A percentile compares a stretch with the other conserved stretches of the same genome.
These are phyloP conservation scores for Alternaria postmessia DNA, from an alignment of 2,329 filamentous ascomycete species.

Conservation along the genomic window DNA sequence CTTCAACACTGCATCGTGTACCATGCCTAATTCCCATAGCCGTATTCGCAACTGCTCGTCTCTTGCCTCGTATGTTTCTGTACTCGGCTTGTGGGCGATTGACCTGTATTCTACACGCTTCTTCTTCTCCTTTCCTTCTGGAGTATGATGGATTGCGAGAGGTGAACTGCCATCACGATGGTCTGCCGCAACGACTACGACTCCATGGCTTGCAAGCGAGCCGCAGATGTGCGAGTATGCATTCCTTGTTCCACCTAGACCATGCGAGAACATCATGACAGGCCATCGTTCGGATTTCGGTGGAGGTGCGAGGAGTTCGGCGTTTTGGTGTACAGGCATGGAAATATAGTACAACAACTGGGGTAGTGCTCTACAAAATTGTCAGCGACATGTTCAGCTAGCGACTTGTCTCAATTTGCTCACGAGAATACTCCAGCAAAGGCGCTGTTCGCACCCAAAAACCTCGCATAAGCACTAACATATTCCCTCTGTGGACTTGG, in stretches of 20 bases:
- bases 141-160: constrained; percentile 73
- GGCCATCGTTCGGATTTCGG: constrained; percentile 71
- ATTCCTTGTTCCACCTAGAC: constrained; percentile 80
- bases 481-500: constrained; percentile 78
- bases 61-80: constrained; percentile 71
- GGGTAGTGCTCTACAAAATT: constrained; percentile 65
- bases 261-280: constrained; percentile 85
- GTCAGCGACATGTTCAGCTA: not conserved
- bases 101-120: constrained; percentile 55
- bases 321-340: constrained; percentile 77
- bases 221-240: constrained; percentile 85
- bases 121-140: constrained; percentile 53
- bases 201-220: constrained; percentile 79
- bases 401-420: constrained; percentile 11
- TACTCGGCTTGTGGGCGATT: constrained; percentile 68
- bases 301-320: constrained; percentile 63
- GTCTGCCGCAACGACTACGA: constrained; percentile 82
- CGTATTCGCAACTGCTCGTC: constrained; percentile 78
- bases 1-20: constrained; percentile 72
- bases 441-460: constrained; percentile 71
- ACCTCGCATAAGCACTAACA: constrained; percentile 77
- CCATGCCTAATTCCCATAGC: constrained; percentile 78
- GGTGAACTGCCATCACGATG: constrained; percentile 84
- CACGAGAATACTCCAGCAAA: constrained; percentile 53
- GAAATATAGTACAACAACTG: constrained; percentile 76